A percentile compares a stretch with the other conserved stretches of the same genome.
Conservation (phyloP, 148 eudicot genomes). For the Persicaria tinctoria region DNA sequence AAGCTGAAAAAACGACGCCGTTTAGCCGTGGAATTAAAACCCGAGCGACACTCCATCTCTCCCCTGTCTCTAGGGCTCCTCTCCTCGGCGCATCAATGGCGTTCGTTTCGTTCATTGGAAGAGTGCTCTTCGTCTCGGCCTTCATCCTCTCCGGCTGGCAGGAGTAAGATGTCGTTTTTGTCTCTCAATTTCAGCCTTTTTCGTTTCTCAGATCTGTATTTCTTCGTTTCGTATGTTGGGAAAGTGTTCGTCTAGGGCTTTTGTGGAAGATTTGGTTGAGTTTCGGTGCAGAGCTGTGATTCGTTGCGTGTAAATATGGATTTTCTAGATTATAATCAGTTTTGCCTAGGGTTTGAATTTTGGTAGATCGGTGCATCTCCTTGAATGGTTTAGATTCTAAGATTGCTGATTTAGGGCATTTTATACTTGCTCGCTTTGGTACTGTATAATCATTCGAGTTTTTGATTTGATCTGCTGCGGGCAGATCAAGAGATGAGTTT, state of each 20-base stretch:
- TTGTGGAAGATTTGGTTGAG: background rate
- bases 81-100: background rate
- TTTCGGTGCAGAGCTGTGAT: background rate
- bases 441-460: too few relatives aligned
- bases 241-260: background rate
- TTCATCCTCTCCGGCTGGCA: slow-evolving; percentile 5
- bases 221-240: background rate
- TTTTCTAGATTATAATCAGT: background rate
- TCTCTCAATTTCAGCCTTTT: background rate
- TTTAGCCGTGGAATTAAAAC: background rate
- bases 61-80: background rate
- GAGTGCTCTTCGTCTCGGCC: slow-evolving; percentile 1
- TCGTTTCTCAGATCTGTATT: background rate
- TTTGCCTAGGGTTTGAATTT: background rate
- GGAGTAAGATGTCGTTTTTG: background rate
- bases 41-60: too few relatives aligned
- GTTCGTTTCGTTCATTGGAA: background rate
- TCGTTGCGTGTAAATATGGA: background rate
- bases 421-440: too few relatives aligned
- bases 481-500: too few relatives aligned
- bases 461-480: too few relatives aligned
- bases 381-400: too few relatives aligned
- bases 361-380: too few relatives aligned
- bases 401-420: too few relatives aligned
- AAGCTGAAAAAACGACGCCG: background rate